Evolutionary conservation across 2,329 filamentous ascomycete genomes (phyloP), one percentile per base, ranked within the genome.

Genomic region (Ophiostoma angusticollis): DNA sequence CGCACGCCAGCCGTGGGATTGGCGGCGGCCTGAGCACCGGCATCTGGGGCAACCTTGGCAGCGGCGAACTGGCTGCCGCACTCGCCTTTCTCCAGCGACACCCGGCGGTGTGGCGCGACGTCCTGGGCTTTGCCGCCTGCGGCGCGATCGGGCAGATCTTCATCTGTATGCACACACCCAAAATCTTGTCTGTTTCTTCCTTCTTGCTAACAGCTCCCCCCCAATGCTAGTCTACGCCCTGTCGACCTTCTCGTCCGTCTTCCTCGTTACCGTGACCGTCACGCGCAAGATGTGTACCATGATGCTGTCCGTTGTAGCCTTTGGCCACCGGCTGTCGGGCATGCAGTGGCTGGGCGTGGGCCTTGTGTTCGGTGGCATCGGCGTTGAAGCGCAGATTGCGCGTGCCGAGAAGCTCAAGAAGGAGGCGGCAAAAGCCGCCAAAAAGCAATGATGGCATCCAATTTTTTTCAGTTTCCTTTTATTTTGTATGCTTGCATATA

Each of bases 281-380:
- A 98, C 91, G 32, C 74, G 91, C 54, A 98, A 98, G 67, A 98
- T 98, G 91, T 74, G 96, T 58, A 96, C 89, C 49, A 98, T 98
- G 91, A 84, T 96, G 43, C 70, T 96, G 37, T 94, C 85, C 39
- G 91, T 98, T 21, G 67, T 96, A 44, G 86, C 85, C 63, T 98
- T 96, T 57, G 91, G 91, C 21, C 91, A 98, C 59, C 74, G 72
- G 46, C 70, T 98, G 35, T 82, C 75, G 21, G 63, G 67, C n/a
- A 93, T 89, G 71, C 91, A 98, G 63, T 94, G 87, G 84, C 64
- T 93, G 6, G 91, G 91, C 46, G 87, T 98, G 23, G 80, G 74
- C 0, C 67, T 98, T 42, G 91, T 98, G 8, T 98, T 98, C 64
- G 86, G 87, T 19, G 91, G 89, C 37, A 87, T 98, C 54, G 91